Evolutionary conservation across 768 basidiomycete genomes (phyloP).

Genomic region (Ramaria rubella): DNA sequence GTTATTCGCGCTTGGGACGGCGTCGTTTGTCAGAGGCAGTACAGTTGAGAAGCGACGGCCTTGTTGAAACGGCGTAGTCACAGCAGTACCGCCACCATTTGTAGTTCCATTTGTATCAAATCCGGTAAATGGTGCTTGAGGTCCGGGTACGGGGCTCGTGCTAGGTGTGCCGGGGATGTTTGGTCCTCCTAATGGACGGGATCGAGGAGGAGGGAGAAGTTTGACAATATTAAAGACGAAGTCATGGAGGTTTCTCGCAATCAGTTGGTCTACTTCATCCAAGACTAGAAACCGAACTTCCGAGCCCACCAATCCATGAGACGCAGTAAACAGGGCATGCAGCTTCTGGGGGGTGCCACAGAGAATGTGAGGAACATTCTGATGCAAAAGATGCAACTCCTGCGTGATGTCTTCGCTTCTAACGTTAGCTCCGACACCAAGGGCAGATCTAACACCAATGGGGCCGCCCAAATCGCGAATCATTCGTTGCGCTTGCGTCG

Average conservation of each 20-base stretch:
- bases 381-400: slow-evolving; percentile 77
- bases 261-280: slow-evolving; percentile 97
- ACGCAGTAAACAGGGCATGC: slow-evolving; percentile 79
- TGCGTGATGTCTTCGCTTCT: slow-evolving; percentile 57
- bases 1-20: slow-evolving; percentile 28
- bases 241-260: slow-evolving; percentile 94
- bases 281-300: slow-evolving; percentile 92
- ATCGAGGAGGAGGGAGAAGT: slow-evolving; percentile 81
- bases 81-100: slow-evolving; percentile 22
- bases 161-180: slow-evolving; percentile 27
- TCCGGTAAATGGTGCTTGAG: slow-evolving; percentile 15
- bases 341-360: slow-evolving; percentile 97
- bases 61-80: slow-evolving; percentile 17
- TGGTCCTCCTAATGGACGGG: slow-evolving; percentile 46
- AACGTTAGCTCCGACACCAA: slow-evolving; percentile 74
- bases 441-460: slow-evolving; percentile 84
- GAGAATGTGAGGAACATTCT: slow-evolving; percentile 91
- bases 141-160: slow-evolving; percentile 17
- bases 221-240: slow-evolving; percentile 92
- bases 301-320: slow-evolving; percentile 69
- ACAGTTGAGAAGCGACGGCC: slow-evolving; percentile 37
- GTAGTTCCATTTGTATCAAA: slow-evolving; percentile 18
- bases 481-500: slow-evolving; percentile 94
- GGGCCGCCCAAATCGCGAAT: slow-evolving; percentile 89
- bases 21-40: slow-evolving; percentile 28